These are phyloP conservation scores for Bassia scoparia DNA, from an alignment of 148 eudicot species.

Conservation along the genomic window DNA sequence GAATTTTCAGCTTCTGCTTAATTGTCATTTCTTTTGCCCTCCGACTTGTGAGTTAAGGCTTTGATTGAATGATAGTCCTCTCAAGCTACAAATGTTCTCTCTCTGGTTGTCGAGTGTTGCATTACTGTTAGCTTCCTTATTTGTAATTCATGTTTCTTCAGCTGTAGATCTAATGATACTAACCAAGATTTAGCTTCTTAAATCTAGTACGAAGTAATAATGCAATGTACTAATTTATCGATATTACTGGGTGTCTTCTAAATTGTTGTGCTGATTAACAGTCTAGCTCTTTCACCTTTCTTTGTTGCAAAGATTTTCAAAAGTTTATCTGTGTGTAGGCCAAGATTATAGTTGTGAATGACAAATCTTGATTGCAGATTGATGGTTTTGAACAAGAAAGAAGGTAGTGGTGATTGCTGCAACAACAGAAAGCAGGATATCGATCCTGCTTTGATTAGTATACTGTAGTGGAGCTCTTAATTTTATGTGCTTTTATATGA, in stretches of 20 bases:
- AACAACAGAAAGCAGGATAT: constrained; percentile 93
- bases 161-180: too few relatives aligned
- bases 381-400: constrained; percentile 98
- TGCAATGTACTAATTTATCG: too few relatives aligned
- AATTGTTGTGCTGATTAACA: neutral
- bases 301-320: neutral
- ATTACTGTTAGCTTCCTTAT: too few relatives aligned
- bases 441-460: constrained; percentile 90
- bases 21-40: too few relatives aligned
- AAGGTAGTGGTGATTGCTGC: constrained; percentile 96
- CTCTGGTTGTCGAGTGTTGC: too few relatives aligned
- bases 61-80: too few relatives aligned
- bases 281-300: neutral
- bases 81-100: too few relatives aligned
- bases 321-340: neutral
- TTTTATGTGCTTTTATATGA: neutral
- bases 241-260: neutral
- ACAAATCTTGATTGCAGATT: constrained; percentile 49
- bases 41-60: too few relatives aligned
- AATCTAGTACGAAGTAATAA: too few relatives aligned
- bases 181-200: too few relatives aligned
- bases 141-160: too few relatives aligned
- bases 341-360: constrained; percentile 3
- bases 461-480: neutral
- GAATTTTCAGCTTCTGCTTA: too few relatives aligned